These are phyloP conservation scores for Pleodorina starrii DNA, from an alignment of 139 green algal genomes.

Conservation along the genomic window DNA sequence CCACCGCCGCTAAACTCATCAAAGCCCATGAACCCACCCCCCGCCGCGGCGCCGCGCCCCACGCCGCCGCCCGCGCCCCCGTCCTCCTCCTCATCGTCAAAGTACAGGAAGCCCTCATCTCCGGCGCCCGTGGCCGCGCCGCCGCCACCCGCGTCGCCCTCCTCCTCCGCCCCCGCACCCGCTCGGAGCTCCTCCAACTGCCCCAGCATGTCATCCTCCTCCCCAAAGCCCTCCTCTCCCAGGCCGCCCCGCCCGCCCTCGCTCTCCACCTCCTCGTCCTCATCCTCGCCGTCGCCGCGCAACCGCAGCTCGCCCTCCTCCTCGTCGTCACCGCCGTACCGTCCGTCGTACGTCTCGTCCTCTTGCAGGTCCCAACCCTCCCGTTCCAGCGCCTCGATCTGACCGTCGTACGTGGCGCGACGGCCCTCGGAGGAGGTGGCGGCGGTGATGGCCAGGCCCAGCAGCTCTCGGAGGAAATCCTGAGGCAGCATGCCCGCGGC, in stretches of 20 bases:
- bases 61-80: background rate
- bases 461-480: constrained; percentile 27
- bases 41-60: background rate
- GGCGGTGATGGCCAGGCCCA: constrained; percentile 7
- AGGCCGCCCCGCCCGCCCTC: background rate
- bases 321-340: background rate
- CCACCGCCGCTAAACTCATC: background rate
- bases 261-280: background rate
- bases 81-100: constrained; percentile 27
- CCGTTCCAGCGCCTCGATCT: background rate
- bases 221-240: background rate
- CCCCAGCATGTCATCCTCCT: constrained; percentile 32
- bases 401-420: background rate
- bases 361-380: background rate
- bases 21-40: constrained; percentile 20
- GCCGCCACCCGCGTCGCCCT: constrained; percentile 5
- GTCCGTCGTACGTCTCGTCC: background rate
- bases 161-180: background rate
- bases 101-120: background rate
- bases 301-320: background rate
- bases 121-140: background rate
- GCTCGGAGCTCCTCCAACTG: constrained; percentile 34
- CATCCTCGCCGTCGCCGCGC: background rate
- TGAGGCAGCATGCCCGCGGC: constrained; percentile 26
- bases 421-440: background rate